Conservation (phyloP, 768 basidiomycete genomes). For the Porphyrellus cyaneotinctus region DNA sequence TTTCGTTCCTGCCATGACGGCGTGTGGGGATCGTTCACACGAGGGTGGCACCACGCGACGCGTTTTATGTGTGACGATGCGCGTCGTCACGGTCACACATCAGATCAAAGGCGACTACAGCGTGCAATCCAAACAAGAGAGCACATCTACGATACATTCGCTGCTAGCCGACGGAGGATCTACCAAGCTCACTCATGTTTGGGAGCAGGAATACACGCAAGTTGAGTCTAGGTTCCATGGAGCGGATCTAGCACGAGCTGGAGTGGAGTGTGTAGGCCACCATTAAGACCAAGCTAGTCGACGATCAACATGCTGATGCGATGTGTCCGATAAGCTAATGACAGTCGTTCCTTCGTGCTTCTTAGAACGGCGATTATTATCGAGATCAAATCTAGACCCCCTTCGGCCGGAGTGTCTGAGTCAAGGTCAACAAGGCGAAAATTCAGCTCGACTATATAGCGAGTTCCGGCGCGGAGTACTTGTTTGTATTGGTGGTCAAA, state of each 20-base stretch:
- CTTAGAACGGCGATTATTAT: neutral
- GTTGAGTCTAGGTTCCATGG: too few relatives aligned
- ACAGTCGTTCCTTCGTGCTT: neutral
- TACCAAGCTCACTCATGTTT: too few relatives aligned
- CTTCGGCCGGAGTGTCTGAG: neutral
- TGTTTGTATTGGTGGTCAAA: neutral
- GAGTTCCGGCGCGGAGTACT: neutral
- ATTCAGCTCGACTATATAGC: neutral
- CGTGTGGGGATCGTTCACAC: neutral
- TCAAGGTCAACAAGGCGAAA: neutral
- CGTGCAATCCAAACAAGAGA: too few relatives aligned
- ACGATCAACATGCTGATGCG: neutral
- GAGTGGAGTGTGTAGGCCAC: too few relatives aligned
- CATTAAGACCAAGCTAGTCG: neutral
- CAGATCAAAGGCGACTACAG: slow-evolving; percentile 6
- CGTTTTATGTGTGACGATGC: slow-evolving; percentile 21
- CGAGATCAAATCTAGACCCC: too few relatives aligned
- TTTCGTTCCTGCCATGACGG: slow-evolving; percentile 27
- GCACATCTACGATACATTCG: too few relatives aligned
- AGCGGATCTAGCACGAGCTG: too few relatives aligned
- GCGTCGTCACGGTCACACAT: slow-evolving; percentile 28
- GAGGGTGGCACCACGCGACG: slow-evolving; percentile 6
- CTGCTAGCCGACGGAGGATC: too few relatives aligned
- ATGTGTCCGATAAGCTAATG: neutral
- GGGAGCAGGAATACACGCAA: too few relatives aligned